Percentiles rank a stretch among this genome's conserved stretches.
These are phyloP conservation scores for Hyphopichia pseudoburtonii DNA, from an alignment of 1,139 yeast genomes.

Conservation along the genomic window DNA sequence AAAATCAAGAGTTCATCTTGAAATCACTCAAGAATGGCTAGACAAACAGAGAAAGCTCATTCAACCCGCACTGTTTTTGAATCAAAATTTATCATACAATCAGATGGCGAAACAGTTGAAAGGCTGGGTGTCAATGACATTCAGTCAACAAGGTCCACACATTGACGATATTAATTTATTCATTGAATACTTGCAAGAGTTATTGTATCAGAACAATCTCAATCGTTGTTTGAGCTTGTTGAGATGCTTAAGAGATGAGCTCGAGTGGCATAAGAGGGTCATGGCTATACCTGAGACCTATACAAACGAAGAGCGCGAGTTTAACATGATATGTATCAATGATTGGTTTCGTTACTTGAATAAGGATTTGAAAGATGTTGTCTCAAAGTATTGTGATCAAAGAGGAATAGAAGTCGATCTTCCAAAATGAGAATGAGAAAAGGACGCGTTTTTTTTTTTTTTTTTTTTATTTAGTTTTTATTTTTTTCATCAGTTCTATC, in stretches of 20 bases:
- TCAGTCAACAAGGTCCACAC: constrained; percentile 56
- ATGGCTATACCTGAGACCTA: background rate
- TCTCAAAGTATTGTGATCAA: constrained; percentile 5
- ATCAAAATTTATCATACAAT: constrained; percentile 25
- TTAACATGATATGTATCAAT: constrained; percentile 3
- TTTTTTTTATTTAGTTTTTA: background rate
- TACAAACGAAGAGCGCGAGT: background rate
- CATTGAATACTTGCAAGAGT: constrained; percentile 20
- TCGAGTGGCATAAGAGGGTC: constrained; percentile 15
- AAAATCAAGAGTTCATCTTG: constrained; percentile 5
- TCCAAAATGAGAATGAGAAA: background rate
- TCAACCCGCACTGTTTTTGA: constrained; percentile 35
- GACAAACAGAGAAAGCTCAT: constrained; percentile 19
- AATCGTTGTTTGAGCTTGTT: constrained; percentile 24
- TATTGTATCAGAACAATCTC: constrained; percentile 19
- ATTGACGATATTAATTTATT: constrained; percentile 51
- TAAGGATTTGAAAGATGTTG: background rate
- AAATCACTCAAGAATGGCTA: constrained; percentile 28
- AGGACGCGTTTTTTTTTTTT: constrained; percentile 1
- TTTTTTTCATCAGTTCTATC: too few species aligned
- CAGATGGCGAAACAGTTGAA: constrained; percentile 37
- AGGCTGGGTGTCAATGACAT: constrained; percentile 51
- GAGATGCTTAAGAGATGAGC: constrained; percentile 14
- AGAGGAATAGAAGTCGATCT: constrained; percentile 3
- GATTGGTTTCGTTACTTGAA: background rate